Percentiles rank a stretch among this genome's conserved stretches.
Conservation (phyloP, 2,329 filamentous ascomycete species). For the Aspergillus ochraceoroseus region DNA sequence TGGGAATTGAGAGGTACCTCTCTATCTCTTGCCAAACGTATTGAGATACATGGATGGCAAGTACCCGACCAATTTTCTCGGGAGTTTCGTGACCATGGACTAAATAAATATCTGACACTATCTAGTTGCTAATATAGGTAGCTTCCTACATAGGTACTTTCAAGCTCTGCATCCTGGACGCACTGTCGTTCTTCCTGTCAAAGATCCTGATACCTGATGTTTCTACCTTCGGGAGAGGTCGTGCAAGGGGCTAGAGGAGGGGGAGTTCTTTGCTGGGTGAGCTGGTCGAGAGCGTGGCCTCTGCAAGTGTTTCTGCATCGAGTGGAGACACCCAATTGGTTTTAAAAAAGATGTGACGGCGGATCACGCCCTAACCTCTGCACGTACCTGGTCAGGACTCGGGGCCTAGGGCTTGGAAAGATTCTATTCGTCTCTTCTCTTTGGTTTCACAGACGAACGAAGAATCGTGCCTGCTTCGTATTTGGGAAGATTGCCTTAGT, state of each 20-base stretch:
- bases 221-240: slow-evolving; percentile 6
- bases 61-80: no score
- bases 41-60: slow-evolving; percentile 2
- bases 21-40: slow-evolving; percentile 2
- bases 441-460: neutral
- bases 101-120: slow-evolving; percentile 1
- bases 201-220: neutral
- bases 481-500: neutral
- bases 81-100: slow-evolving; percentile 6
- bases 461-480: no score
- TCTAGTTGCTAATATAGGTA: no score
- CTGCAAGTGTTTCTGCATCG: slow-evolving; percentile 30
- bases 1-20: slow-evolving; percentile 11
- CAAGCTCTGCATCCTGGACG: no score
- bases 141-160: no score
- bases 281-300: slow-evolving; percentile 34
- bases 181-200: no score
- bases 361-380: slow-evolving; percentile 29
- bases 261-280: slow-evolving; percentile 19
- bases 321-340: slow-evolving; percentile 28
- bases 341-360: slow-evolving; percentile 31
- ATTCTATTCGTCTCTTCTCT: slow-evolving; percentile 1
- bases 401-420: slow-evolving; percentile 1
- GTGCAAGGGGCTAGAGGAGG: slow-evolving; percentile 18
- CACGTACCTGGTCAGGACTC: slow-evolving; percentile 24